Base-by-base conservation (phyloP, 1,284 basidiomycete species). In the Trichosporon coremiiforme region DNA sequence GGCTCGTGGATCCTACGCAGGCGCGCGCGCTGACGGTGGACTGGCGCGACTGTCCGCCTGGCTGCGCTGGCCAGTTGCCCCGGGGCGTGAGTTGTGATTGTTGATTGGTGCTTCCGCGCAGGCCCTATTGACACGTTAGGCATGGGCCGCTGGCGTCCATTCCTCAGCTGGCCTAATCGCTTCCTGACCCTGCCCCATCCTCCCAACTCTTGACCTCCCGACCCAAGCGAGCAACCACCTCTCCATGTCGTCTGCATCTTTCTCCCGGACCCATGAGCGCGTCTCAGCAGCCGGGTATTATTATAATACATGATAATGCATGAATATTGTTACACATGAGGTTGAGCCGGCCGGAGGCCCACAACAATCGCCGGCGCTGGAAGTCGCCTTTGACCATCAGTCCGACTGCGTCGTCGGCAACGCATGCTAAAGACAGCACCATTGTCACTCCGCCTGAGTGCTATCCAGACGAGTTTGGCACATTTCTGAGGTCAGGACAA, bases 391-490 rank as follows among this genome's bases (percentile, higher is more conserved):
- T 17, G 15, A 45, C 4, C 41, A 3, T 17, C 15, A 45, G 17
- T 10, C 41, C 15, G 41, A 15, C 41, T 3, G 17, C 41, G 10
- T 4, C 41, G 41, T 45, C 41, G 1, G 41, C 15, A 1, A 17
- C 10, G 4, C 4, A n/a, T n/a, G 17, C 41, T 45, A 2, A 45
- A 5, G 41, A 41, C 38, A 41, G 38, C 7, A n/a, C 35, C 0
- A 29, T 2, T 17, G 6, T 13, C 33, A 33, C 12, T 67, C 36
- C 2, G 47, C 36, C 12, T 41, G 36, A 13, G 33, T 60, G 25
- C 67, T 64, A n/a, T 69, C 68, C 22, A 65, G 68, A 53, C 60
- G 60, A 36, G 68, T 33, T 20, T 35, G 20, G 12, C 66, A 68
- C 38, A 66, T 67, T 9, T 67, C 53, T 65, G 25, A 36, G 6